Evolutionary conservation across 2,329 filamentous ascomycete genomes (phyloP).

Genomic region (Cercospora sojina): DNA sequence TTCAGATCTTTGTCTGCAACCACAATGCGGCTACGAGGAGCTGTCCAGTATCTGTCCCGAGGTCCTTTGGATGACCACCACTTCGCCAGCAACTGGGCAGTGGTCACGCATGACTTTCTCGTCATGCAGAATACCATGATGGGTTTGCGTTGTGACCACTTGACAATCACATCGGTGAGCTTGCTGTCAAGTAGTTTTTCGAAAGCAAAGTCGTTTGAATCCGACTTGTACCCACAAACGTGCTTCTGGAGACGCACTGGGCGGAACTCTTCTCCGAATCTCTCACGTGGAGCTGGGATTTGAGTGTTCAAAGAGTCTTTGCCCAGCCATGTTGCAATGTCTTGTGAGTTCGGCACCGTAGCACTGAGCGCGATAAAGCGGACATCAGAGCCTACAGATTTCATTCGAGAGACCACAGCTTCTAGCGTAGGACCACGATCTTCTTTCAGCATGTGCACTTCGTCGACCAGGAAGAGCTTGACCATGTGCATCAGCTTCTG

Average conservation of each 20-base stretch:
- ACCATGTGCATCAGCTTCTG: slow-evolving; percentile 70
- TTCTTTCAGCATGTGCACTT: slow-evolving; percentile 84
- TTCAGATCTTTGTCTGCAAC: slow-evolving; percentile 62
- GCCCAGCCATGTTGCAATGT: slow-evolving; percentile 78
- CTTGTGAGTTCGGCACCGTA: slow-evolving; percentile 77
- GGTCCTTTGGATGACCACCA: slow-evolving; percentile 59
- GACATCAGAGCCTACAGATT: slow-evolving; percentile 70
- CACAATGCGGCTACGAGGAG: slow-evolving; percentile 52
- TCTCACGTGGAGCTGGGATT: slow-evolving; percentile 64
- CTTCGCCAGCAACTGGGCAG: slow-evolving; percentile 65
- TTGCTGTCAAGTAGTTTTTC: slow-evolving; percentile 67
- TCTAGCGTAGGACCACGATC: slow-evolving; percentile 75
- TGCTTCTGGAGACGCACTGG: slow-evolving; percentile 74
- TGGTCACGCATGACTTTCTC: slow-evolving; percentile 65
- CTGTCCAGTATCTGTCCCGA: slow-evolving; percentile 62
- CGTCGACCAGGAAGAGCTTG: slow-evolving; percentile 79
- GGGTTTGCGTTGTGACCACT: slow-evolving; percentile 68
- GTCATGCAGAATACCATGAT: slow-evolving; percentile 84
- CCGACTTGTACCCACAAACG: slow-evolving; percentile 68
- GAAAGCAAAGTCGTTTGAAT: slow-evolving; percentile 71
- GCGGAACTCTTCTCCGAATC: slow-evolving; percentile 76
- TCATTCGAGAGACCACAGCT: slow-evolving; percentile 84
- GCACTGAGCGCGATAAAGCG: slow-evolving; percentile 80
- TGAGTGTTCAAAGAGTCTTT: slow-evolving; percentile 59
- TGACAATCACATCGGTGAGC: slow-evolving; percentile 64